Conservation (phyloP, 1,284 basidiomycete genomes). For the Marasmius oreades region DNA sequence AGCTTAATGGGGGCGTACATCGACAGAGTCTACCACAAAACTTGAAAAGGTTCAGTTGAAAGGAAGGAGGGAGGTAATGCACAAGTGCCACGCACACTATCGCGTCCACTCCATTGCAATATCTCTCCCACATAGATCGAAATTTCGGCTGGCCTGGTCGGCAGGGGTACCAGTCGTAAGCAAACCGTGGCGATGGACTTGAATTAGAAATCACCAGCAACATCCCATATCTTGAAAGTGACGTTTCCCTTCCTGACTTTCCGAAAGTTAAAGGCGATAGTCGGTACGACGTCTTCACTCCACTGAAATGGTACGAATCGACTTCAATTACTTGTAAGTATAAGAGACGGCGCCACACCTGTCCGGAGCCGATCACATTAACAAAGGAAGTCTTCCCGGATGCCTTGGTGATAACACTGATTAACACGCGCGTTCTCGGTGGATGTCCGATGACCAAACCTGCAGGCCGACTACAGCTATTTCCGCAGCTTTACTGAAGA, state of each 20-base stretch:
- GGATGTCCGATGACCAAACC: slow-evolving; percentile 38
- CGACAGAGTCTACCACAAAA: slow-evolving; percentile 89
- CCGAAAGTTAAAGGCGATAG: slow-evolving; percentile 88
- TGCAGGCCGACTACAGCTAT: slow-evolving; percentile 93
- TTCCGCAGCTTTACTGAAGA: slow-evolving; percentile 91
- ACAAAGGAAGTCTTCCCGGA: slow-evolving; percentile 95
- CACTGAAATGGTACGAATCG: slow-evolving; percentile 42
- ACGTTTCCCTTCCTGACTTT: slow-evolving; percentile 87
- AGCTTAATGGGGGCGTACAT: slow-evolving; percentile 49
- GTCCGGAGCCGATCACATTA: slow-evolving; percentile 85
- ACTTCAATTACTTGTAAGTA: not conserved
- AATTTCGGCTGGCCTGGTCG: slow-evolving; percentile 86
- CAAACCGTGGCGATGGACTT: slow-evolving; percentile 8
- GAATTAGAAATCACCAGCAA: slow-evolving; percentile 57
- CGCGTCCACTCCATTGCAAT: slow-evolving; percentile 92
- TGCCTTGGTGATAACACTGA: slow-evolving; percentile 48
- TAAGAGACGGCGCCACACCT: slow-evolving; percentile 40
- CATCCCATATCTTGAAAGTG: slow-evolving; percentile 94
- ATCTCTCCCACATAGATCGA: slow-evolving; percentile 92
- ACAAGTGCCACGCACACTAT: slow-evolving; percentile 68
- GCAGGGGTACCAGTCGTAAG: slow-evolving; percentile 4
- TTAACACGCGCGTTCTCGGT: slow-evolving; percentile 17
- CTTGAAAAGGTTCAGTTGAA: slow-evolving; percentile 37
- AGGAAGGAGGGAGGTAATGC: slow-evolving; percentile 4
- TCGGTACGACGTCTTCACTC: slow-evolving; percentile 93